phyloP scores from a whole-genome alignment of 192 early-diverging fungal genomes.

The Backusella psychrophila region DNA sequence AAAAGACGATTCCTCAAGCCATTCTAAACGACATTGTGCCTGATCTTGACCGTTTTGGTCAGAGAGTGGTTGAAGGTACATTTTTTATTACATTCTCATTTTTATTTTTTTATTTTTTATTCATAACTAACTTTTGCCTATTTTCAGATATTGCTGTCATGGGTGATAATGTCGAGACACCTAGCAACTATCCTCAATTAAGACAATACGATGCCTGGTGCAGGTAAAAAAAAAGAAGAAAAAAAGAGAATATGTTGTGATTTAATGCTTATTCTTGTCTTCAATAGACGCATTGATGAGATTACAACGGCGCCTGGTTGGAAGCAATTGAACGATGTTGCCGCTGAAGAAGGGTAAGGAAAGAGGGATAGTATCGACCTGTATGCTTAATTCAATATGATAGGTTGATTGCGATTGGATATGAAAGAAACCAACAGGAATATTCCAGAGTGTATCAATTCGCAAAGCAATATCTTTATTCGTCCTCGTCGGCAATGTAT shows the following conservation, averaged over 20 bases:
- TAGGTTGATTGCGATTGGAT: constrained; percentile 56
- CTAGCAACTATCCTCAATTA: constrained; percentile 53
- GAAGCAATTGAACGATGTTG: constrained; percentile 54
- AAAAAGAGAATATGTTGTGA: no score
- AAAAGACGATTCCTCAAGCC: constrained; percentile 39
- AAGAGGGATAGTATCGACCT: neutral
- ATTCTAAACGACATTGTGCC: constrained; percentile 45
- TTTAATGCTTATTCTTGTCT: no score
- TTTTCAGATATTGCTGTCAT: constrained; percentile 40
- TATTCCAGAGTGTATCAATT: constrained; percentile 60
- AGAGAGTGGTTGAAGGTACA: constrained; percentile 27
- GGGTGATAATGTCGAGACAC: constrained; percentile 53
- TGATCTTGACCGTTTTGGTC: constrained; percentile 40
- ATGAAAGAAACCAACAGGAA: constrained; percentile 50
- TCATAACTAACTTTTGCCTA: neutral
- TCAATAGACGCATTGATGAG: constrained; percentile 51
- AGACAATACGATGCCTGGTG: constrained; percentile 68
- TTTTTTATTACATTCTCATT: neutral
- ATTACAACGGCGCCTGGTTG: constrained; percentile 59
- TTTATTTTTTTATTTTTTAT: neutral
- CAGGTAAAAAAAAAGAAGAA: constrained; percentile 16
- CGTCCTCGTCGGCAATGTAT: constrained; percentile 50
- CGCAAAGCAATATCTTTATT: constrained; percentile 60
- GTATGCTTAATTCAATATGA: neutral
- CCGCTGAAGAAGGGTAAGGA: constrained; percentile 49